Evolutionary conservation across 208 protist genomes (phyloP).

Genomic region (Trypanosomatidae sp.): DNA sequence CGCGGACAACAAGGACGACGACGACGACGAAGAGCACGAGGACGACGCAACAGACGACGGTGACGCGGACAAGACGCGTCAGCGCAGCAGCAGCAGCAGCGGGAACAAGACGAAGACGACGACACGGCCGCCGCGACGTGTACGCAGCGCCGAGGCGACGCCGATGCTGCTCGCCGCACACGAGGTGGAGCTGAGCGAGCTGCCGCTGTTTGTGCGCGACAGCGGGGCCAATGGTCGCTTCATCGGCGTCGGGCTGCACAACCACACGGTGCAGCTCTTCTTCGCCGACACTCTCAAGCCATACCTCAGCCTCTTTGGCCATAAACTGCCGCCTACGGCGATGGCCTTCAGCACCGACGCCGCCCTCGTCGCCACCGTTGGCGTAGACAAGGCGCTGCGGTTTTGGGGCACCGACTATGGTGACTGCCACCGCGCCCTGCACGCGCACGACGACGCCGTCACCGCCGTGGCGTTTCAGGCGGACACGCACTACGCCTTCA

Average conservation of each 20-base stretch:
- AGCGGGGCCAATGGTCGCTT: conserved; percentile 72
- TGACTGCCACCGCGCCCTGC: conserved; percentile 96
- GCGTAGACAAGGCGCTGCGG: conserved; percentile 98
- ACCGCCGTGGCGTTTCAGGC: conserved; percentile 92
- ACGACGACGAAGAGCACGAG: conserved; percentile 2
- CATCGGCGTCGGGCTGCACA: conserved; percentile 92
- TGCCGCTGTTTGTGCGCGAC: conserved; percentile 80
- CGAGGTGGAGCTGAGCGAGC: conserved; percentile 91
- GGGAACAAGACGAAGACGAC: conserved; percentile 3
- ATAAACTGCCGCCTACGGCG: conserved; percentile 94
- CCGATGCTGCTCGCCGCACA: conserved; percentile 42
- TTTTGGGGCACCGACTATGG: conserved; percentile 97
- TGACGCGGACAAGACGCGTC: background rate
- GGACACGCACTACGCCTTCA: conserved; percentile 97
- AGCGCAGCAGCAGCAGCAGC: background rate
- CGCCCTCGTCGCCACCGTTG: conserved; percentile 90
- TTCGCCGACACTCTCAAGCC: conserved; percentile 96
- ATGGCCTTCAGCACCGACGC: conserved; percentile 91
- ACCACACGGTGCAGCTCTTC: conserved; percentile 97
- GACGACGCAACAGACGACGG: background rate
- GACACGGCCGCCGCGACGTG: background rate
- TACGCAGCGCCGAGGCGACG: background rate
- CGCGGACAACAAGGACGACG: background rate
- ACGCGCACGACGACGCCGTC: conserved; percentile 96
- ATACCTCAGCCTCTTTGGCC: conserved; percentile 97